Base-by-base conservation (phyloP, 139 green algal species). In the Pycnococcus provasolii region DNA sequence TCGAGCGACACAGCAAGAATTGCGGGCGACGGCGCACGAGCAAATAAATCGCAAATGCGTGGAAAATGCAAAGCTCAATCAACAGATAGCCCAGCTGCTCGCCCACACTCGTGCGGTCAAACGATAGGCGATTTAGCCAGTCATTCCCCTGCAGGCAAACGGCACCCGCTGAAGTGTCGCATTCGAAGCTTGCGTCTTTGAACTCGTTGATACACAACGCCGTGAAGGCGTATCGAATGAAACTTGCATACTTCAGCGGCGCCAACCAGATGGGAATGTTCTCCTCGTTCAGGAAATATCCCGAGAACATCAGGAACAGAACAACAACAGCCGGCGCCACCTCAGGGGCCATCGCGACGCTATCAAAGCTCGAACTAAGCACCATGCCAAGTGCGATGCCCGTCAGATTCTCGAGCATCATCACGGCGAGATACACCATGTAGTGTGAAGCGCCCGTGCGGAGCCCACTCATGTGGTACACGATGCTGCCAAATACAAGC, bases 161-260 rank as follows among this genome's bases (percentile, higher is more conserved):
- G 48, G 11, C 48, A 11, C 11, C 48, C 9, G 48, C 48, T 9
- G 48, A 11, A 55, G 48, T 55, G 48, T 55, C 48, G 48, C 48
- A 55, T 11, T 55, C 48, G 58, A 73, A 73, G 13, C 45, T 51
- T 13, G 57, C 42, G 6, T 51, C 69, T 48, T 61, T 40, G 42
- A 75, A 71, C 61, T 75, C 69, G 55, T 75, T 75, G 9, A 70
- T n/a, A 37, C 43, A 46, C 45, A 75, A 53, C 3, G 62, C 62
- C 43, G 71, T 53, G 62, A 75, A 75, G 5, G 52, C 50, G 42
- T 69, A 70, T 13, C 42, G 42, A 42, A 75, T 71, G 4, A 70
- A 64, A 26, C 52, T 66, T 1, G 41, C 43, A 15, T 75, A 60
- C 3, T 69, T 68, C 6, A 75, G 42, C 69, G 60, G 71, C 2